These are phyloP conservation scores for Entophlyctis luteolus DNA, from an alignment of 192 early-diverging fungal genomes.

Conservation along the genomic window DNA sequence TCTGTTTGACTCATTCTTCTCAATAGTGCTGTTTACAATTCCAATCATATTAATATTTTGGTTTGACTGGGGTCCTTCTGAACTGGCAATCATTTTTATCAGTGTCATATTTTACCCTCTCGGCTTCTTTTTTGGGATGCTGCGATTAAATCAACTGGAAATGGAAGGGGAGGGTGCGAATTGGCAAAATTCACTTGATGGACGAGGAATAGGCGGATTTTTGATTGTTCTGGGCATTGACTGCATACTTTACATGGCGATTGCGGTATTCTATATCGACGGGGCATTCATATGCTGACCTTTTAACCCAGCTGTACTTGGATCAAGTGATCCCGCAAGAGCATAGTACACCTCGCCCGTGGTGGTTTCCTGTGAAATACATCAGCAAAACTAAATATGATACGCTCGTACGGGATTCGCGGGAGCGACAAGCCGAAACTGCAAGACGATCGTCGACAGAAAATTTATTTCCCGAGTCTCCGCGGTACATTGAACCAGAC, in stretches of 20 bases:
- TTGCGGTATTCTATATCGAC: neutral
- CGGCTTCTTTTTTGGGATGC: slow-evolving; percentile 25
- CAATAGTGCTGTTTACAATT: slow-evolving; percentile 6
- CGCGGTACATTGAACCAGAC: slow-evolving; percentile 22
- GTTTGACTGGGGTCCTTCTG: slow-evolving; percentile 19
- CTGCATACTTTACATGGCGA: neutral
- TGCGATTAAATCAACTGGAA: slow-evolving; percentile 14
- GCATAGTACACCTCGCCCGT: slow-evolving; percentile 63
- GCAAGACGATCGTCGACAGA: neutral
- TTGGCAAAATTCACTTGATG: slow-evolving; percentile 16
- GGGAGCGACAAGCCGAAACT: no score
- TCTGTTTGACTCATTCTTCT: slow-evolving; percentile 14
- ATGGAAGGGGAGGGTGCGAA: slow-evolving; percentile 17
- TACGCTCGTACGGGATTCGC: neutral
- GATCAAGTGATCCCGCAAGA: slow-evolving; percentile 60
- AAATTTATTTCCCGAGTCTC: neutral
- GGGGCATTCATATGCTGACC: neutral
- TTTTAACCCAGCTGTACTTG: slow-evolving; percentile 30
- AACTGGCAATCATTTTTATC: slow-evolving; percentile 3
- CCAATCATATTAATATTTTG: slow-evolving; percentile 15
- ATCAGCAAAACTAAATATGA: neutral
- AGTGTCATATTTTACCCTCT: slow-evolving; percentile 16
- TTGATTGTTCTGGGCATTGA: slow-evolving; percentile 16
- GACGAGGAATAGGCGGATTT: slow-evolving; percentile 17
- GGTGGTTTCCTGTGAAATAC: slow-evolving; percentile 51